Conservation (phyloP, 2,329 filamentous ascomycete species). For the Juglanconis sp. region DNA sequence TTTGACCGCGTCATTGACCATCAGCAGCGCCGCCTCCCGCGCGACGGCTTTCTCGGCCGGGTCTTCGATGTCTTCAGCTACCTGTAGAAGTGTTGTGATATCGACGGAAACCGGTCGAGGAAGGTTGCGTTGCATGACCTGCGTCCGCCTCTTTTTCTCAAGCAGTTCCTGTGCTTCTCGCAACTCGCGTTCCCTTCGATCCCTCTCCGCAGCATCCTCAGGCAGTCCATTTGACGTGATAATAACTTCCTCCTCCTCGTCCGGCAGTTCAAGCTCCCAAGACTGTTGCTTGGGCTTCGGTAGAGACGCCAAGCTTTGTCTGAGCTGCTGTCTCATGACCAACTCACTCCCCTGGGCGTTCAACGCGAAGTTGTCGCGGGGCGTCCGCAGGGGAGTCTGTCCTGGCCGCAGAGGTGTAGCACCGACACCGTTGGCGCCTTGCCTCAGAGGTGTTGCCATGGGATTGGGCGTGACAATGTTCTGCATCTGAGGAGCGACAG, state of each 20-base stretch:
- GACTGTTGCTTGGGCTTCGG: slow-evolving; percentile 92
- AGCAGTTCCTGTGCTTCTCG: slow-evolving; percentile 64
- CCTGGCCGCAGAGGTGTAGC: slow-evolving; percentile 69
- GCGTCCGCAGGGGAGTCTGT: slow-evolving; percentile 82
- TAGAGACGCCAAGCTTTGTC: slow-evolving; percentile 71
- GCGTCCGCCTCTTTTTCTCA: slow-evolving; percentile 80
- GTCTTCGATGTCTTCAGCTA: slow-evolving; percentile 58
- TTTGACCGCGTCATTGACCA: slow-evolving; percentile 76
- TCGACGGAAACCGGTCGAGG: slow-evolving; percentile 76
- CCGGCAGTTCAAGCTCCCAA: slow-evolving; percentile 89
- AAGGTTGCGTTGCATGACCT: slow-evolving; percentile 82
- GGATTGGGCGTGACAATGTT: slow-evolving; percentile 90
- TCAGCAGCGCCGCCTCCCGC: slow-evolving; percentile 72
- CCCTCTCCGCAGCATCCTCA: slow-evolving; percentile 67
- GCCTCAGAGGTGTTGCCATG: slow-evolving; percentile 81
- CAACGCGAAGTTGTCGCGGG: slow-evolving; percentile 80
- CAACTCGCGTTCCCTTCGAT: slow-evolving; percentile 72
- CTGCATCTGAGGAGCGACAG: slow-evolving; percentile 76
- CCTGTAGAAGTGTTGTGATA: slow-evolving; percentile 62
- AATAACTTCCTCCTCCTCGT: slow-evolving; percentile 66
- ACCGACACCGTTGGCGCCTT: slow-evolving; percentile 58
- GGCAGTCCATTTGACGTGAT: slow-evolving; percentile 37
- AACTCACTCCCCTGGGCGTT: slow-evolving; percentile 68
- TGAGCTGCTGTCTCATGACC: slow-evolving; percentile 66
- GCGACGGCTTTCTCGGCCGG: slow-evolving; percentile 68